Conservation (phyloP, 306 rosid species). For the Boehmeria nivea region DNA sequence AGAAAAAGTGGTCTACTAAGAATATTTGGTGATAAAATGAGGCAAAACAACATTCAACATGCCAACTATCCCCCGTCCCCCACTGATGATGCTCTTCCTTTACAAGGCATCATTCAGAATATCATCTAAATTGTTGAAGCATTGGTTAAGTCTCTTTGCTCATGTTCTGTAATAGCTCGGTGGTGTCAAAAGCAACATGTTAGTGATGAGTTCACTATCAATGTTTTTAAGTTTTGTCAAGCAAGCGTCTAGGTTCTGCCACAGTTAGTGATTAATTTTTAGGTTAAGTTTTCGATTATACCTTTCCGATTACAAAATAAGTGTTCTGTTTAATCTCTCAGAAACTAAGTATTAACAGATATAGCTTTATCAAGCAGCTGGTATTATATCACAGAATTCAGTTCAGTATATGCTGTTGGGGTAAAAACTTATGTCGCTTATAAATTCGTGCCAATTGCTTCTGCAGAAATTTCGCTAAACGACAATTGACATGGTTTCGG, state of each 20-base stretch:
- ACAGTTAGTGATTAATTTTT: no score
- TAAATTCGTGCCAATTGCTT: not conserved
- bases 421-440: not conserved
- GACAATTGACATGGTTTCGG: constrained; percentile 90
- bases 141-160: not conserved
- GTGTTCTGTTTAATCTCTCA: not conserved
- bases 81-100: not conserved
- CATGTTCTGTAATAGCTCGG: not conserved
- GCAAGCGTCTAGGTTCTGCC: no score
- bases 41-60: no score
- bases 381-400: not conserved
- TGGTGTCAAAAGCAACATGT: no score
- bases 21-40: not conserved
- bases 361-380: constrained; percentile 1
- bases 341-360: constrained; percentile 1
- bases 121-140: not conserved
- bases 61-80: no score
- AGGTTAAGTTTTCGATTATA: no score
- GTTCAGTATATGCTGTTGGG: no score
- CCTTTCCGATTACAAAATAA: not conserved
- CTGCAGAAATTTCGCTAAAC: constrained; percentile 86
- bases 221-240: no score
- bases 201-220: no score
- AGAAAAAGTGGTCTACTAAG: not conserved
- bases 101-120: not conserved